A percentile compares a stretch with the other conserved stretches of the same genome.
Evolutionary conservation across 305 asterid species (phyloP).

Genomic region (Rubia balearica): DNA sequence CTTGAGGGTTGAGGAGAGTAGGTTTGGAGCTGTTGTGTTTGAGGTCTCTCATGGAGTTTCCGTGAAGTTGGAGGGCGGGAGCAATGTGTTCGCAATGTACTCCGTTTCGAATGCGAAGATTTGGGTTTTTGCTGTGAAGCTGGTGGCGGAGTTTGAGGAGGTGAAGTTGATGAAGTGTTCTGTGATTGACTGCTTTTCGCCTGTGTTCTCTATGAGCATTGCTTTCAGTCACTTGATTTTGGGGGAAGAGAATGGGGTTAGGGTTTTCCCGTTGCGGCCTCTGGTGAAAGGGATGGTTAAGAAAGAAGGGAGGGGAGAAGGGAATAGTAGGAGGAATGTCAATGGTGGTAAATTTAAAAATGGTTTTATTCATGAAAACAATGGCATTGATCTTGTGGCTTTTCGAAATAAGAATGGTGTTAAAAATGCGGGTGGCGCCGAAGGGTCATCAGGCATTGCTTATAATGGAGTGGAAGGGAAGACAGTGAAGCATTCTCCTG

Average conservation of each 20-base stretch:
- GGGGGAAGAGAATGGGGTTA: constrained; percentile 82
- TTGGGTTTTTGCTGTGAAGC: constrained; percentile 62
- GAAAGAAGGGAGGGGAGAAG: constrained; percentile 35
- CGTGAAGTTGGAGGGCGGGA: constrained; percentile 52
- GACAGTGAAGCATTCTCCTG: constrained; percentile 38
- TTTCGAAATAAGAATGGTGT: constrained; percentile 20
- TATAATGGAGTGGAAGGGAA: constrained; percentile 25
- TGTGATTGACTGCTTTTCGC: constrained; percentile 59
- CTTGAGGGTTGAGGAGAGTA: constrained; percentile 37
- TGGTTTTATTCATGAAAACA: constrained; percentile 26
- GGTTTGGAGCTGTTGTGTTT: constrained; percentile 43
- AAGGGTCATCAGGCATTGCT: constrained; percentile 25
- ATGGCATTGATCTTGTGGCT: constrained; percentile 29
- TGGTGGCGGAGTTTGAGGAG: constrained; percentile 33
- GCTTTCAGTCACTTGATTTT: constrained; percentile 51
- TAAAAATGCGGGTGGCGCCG: constrained; percentile 17
- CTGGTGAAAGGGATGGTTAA: constrained; percentile 53
- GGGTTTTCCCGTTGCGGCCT: constrained; percentile 50
- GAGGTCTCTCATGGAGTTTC: constrained; percentile 70
- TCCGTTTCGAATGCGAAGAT: constrained; percentile 57
- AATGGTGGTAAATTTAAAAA: constrained; percentile 26
- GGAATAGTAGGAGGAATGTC: constrained; percentile 10
- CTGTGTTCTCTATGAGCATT: constrained; percentile 48
- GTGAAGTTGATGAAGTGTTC: constrained; percentile 78
- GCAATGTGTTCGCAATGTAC: constrained; percentile 54